Evolutionary conservation across 1,284 basidiomycete genomes (phyloP).

Genomic region (Pseudozyma hubeiensis): DNA sequence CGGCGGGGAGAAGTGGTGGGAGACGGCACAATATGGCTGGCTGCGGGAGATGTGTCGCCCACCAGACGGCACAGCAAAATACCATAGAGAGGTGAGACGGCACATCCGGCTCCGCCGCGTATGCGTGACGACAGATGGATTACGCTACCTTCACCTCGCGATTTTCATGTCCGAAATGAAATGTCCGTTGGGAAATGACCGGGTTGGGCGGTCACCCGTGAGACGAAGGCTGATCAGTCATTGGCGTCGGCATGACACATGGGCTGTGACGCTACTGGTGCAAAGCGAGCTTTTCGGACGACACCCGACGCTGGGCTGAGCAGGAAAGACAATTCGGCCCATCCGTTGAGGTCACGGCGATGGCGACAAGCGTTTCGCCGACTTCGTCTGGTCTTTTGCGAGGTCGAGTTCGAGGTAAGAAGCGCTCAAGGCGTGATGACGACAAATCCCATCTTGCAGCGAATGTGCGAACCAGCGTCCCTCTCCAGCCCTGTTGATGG

Average conservation of each 20-base stretch:
- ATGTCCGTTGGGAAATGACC: neutral
- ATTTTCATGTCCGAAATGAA: neutral
- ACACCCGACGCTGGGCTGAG: neutral
- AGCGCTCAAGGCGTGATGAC: no score
- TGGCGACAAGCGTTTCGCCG: neutral
- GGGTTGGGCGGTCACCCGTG: neutral
- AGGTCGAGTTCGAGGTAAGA: no score
- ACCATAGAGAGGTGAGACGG: neutral
- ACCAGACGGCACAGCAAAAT: no score
- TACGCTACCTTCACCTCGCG: neutral
- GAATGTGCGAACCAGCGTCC: no score
- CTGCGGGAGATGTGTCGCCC: no score
- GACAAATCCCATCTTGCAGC: no score
- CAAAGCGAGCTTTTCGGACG: neutral
- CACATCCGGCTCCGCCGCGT: neutral
- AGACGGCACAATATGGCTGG: no score
- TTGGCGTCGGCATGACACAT: neutral
- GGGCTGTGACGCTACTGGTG: neutral
- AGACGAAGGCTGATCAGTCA: neutral
- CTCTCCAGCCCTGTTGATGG: no score
- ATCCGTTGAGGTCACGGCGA: slow-evolving; percentile 3
- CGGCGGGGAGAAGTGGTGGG: neutral
- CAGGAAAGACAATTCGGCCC: neutral
- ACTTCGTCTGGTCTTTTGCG: no score
- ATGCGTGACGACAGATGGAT: neutral